Conservation (phyloP, 148 eudicot species). For the Camellia sinensis region DNA sequence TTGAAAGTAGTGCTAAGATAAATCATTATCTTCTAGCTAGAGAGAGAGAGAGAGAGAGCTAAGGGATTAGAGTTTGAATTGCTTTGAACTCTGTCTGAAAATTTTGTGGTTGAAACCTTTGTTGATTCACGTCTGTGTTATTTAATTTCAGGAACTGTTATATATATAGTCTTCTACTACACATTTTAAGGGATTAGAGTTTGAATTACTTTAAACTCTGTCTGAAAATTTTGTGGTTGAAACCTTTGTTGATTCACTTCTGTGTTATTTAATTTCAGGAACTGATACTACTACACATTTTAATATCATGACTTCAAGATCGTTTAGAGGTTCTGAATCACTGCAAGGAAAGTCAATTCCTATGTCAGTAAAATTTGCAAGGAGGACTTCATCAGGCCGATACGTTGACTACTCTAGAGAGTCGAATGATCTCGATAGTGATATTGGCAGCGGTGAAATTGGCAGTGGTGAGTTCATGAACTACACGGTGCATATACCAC, state of each 20-base stretch:
- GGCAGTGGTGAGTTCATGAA: slow-evolving; percentile 60
- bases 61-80: not conserved
- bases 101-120: not conserved
- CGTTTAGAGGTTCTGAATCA: slow-evolving; percentile 20
- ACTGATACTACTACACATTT: not conserved
- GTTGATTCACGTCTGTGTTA: not conserved
- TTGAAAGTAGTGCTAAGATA: not conserved
- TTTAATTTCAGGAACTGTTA: slow-evolving; percentile 1
- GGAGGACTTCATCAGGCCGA: slow-evolving; percentile 82
- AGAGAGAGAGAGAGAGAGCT: not conserved
- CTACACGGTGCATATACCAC: slow-evolving; percentile 86
- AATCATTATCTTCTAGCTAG: not conserved
- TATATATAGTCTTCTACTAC: not conserved
- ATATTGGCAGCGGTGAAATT: slow-evolving; percentile 57
- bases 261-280: not conserved
- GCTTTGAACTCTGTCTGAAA: not conserved
- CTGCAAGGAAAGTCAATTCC: slow-evolving; percentile 42
- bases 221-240: not conserved
- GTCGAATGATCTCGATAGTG: slow-evolving; percentile 64
- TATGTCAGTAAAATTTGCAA: slow-evolving; percentile 56
- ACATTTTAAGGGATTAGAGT: not conserved
- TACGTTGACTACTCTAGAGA: slow-evolving; percentile 82
- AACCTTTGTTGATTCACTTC: not conserved
- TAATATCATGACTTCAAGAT: slow-evolving; percentile 30
- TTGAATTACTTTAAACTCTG: not conserved